phyloP scores from a whole-genome alignment of 208 protist genomes.

The Porcisia hertigi region DNA sequence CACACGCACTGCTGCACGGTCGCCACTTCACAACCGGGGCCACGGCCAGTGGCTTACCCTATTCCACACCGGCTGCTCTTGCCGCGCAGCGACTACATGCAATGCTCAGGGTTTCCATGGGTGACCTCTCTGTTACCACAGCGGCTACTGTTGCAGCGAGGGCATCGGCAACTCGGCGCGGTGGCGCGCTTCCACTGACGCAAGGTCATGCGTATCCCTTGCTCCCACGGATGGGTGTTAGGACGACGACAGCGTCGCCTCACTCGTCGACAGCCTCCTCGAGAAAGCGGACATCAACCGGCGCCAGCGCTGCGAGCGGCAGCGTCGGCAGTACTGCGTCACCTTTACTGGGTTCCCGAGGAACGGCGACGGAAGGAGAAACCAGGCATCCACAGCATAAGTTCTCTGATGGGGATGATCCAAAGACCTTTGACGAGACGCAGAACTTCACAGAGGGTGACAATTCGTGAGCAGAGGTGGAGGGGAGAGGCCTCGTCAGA shows the following conservation, averaged over 20 bases:
- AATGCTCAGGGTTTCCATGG: slow-evolving; percentile 56
- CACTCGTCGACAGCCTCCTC: background rate
- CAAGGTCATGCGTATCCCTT: background rate
- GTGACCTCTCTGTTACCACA: slow-evolving; percentile 33
- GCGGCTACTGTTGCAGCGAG: background rate
- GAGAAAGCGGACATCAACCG: background rate
- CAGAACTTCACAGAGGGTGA: background rate
- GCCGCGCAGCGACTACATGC: slow-evolving; percentile 65
- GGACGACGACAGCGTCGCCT: background rate
- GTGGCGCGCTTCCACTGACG: background rate
- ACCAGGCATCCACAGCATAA: background rate
- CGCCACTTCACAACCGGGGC: background rate
- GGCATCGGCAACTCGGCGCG: background rate
- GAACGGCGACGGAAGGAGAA: background rate
- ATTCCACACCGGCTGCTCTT: slow-evolving; percentile 48
- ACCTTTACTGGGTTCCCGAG: background rate
- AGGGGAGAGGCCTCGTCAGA: background rate
- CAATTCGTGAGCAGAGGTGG: background rate
- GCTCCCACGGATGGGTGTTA: background rate
- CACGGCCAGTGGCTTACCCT: slow-evolving; percentile 4
- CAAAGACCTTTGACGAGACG: slow-evolving; percentile 1
- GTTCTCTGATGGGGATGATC: background rate
- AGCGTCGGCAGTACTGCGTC: background rate
- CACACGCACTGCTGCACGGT: background rate
- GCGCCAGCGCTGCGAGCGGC: background rate